Conservation (phyloP, 345 rosid genomes). For the Salix udensis region DNA sequence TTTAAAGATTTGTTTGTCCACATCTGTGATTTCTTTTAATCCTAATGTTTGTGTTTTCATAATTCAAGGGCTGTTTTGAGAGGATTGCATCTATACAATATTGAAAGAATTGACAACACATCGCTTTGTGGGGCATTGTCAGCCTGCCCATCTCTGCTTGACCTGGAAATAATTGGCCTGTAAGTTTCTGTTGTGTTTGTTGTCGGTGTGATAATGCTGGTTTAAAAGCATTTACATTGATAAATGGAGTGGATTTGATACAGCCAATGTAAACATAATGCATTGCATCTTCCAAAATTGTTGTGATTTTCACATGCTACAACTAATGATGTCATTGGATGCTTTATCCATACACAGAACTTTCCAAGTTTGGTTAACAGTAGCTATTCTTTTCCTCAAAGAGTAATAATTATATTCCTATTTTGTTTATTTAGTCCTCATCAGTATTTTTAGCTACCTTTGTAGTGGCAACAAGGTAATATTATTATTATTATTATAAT, state of each 20-base stretch:
- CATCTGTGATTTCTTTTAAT: neutral
- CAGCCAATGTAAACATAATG: neutral
- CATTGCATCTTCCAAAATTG: neutral
- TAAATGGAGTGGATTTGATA: neutral
- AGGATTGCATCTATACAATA: slow-evolving; percentile 74
- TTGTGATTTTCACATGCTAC: neutral
- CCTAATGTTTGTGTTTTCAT: slow-evolving; percentile 14
- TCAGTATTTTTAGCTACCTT: neutral
- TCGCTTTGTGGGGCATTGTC: slow-evolving; percentile 60
- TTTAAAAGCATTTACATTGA: slow-evolving; percentile 12
- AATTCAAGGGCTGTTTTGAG: slow-evolving; percentile 54
- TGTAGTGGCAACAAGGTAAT: neutral
- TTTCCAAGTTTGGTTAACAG: neutral
- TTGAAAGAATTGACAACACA: slow-evolving; percentile 50
- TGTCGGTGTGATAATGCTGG: neutral
- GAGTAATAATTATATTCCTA: neutral
- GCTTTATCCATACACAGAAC: neutral
- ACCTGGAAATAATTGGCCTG: slow-evolving; percentile 84
- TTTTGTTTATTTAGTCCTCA: neutral
- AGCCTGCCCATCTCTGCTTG: slow-evolving; percentile 63
- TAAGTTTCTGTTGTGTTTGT: slow-evolving; percentile 41
- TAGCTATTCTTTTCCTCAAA: too few species aligned
- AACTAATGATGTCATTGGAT: neutral
- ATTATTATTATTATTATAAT: too few species aligned
- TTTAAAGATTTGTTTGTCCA: neutral